These are phyloP conservation scores for Colletotrichum sansevieriae DNA, from an alignment of 2,329 filamentous ascomycete species.

Conservation along the genomic window DNA sequence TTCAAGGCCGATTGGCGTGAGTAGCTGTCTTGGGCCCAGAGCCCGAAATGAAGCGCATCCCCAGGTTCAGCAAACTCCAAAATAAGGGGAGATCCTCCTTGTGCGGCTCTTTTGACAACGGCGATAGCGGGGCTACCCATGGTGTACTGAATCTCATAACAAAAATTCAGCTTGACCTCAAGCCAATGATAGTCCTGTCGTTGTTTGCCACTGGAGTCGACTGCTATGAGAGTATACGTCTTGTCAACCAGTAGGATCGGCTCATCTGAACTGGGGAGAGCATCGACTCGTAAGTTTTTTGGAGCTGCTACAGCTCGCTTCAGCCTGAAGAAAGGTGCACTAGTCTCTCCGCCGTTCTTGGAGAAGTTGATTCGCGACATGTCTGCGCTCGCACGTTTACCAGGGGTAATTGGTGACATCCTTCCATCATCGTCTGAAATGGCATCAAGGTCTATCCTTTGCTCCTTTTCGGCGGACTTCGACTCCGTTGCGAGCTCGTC, in stretches of 20 bases:
- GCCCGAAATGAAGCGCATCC: not conserved
- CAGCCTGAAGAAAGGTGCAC: not conserved
- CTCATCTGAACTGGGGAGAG: not conserved
- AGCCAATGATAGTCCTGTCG: conserved; percentile 22
- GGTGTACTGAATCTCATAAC: not conserved
- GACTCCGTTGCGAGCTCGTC: conserved; percentile 5
- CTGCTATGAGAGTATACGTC: not conserved
- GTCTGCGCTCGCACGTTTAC: not conserved
- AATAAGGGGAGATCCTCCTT: not conserved
- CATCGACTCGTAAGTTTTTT: not conserved
- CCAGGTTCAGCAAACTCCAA: not conserved
- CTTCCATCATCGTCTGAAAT: conserved; percentile 1
- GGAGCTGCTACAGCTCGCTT: conserved; percentile 11
- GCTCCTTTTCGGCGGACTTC: not conserved
- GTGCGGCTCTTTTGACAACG: not conserved
- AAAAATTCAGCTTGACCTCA: conserved; percentile 24
- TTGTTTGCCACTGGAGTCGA: not conserved
- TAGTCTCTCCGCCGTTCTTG: not conserved
- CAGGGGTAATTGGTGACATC: conserved; percentile 3
- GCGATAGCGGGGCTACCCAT: not conserved
- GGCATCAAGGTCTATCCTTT: not conserved
- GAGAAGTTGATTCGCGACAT: conserved; percentile 10
- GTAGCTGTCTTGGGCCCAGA: not conserved
- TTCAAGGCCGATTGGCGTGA: not conserved
- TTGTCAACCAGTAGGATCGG: not conserved